Evolutionary conservation across 1,284 basidiomycete species (phyloP).

Genomic region (Ustilago xerochloae): DNA sequence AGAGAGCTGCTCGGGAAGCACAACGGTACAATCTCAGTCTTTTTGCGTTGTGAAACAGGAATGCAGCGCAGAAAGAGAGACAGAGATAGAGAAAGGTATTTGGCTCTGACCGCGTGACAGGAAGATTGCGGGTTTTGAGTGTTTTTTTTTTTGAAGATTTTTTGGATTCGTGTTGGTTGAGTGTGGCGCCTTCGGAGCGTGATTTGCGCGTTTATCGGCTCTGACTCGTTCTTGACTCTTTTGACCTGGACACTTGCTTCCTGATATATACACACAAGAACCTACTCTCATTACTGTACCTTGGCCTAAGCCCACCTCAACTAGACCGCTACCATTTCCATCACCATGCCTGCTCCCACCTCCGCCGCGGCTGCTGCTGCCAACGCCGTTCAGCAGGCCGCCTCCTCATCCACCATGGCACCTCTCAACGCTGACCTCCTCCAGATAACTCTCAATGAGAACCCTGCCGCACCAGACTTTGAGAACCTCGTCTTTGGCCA

Average conservation of each 20-base stretch:
- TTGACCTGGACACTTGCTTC: background rate
- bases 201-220: constrained; percentile 15
- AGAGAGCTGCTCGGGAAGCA: background rate
- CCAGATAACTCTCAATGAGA: constrained; percentile 42
- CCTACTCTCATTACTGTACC: background rate
- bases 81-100: too few relatives aligned
- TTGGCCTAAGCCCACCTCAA: background rate
- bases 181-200: constrained; percentile 3
- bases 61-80: too few relatives aligned
- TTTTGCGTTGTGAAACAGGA: too few relatives aligned
- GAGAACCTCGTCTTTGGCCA: constrained; percentile 71
- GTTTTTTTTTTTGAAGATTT: constrained; percentile 2
- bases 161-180: background rate
- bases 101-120: background rate
- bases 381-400: constrained; percentile 17
- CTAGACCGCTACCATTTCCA: background rate
- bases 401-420: constrained; percentile 30
- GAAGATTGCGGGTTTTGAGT: background rate
- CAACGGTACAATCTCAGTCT: background rate
- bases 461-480: constrained; percentile 40
- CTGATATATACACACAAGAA: background rate
- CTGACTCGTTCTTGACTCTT: constrained; percentile 6
- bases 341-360: constrained; percentile 30
- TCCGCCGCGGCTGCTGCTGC: constrained; percentile 6
- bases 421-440: constrained; percentile 49